Percentiles rank a stretch among this genome's conserved stretches.
phyloP scores from a whole-genome alignment of 495 filamentous ascomycete species.

The Penicillium maclennaniae region DNA sequence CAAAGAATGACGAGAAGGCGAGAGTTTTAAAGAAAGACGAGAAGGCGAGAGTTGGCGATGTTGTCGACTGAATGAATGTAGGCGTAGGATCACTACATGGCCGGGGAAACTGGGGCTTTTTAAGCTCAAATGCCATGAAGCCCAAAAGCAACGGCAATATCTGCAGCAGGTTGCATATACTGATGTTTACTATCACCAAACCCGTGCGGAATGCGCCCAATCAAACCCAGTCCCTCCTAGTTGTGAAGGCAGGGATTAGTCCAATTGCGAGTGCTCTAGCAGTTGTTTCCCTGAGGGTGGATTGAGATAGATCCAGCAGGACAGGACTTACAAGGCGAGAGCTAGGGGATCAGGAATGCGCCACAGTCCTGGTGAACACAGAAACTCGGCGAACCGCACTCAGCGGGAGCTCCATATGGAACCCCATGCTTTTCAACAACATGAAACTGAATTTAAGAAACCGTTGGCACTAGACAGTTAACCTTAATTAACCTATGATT shows the following conservation, averaged over 20 bases:
- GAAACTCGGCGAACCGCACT: not conserved
- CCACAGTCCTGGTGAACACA: not conserved
- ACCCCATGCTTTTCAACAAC: not conserved
- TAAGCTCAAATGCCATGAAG: not conserved
- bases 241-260: not conserved
- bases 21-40: too few relatives aligned
- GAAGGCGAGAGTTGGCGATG: not conserved
- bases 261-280: too few relatives aligned
- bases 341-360: not conserved
- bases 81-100: not conserved
- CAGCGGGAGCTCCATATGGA: not conserved
- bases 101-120: not conserved
- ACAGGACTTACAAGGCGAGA: not conserved
- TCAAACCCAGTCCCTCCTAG: not conserved
- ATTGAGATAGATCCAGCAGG: not conserved
- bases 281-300: too few relatives aligned
- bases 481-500: too few relatives aligned
- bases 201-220: not conserved
- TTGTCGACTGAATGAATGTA: not conserved
- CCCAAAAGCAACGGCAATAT: not conserved
- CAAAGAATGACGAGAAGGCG: not conserved
- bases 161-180: not conserved
- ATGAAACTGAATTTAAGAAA: not conserved
- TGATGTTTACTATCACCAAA: not conserved
- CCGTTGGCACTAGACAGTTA: too few relatives aligned